Conservation (phyloP, 192 early-diverging fungal genomes). For the Jimgerdemannia lactiflua region DNA sequence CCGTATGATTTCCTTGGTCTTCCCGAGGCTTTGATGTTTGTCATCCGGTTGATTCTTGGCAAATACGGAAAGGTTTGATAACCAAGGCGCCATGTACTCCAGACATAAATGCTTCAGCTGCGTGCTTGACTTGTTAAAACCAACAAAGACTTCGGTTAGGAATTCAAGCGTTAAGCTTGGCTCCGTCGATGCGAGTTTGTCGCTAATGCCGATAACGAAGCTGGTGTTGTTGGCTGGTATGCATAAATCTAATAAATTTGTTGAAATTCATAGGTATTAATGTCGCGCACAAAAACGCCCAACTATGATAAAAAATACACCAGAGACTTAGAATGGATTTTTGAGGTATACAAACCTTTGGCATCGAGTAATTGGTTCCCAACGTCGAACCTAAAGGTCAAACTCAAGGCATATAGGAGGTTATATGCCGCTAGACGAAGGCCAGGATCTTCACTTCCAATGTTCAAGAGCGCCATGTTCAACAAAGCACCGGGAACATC, state of each 20-base stretch:
- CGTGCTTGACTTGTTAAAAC: slow-evolving; percentile 73
- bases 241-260: slow-evolving; percentile 58
- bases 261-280: too few relatives aligned
- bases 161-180: slow-evolving; percentile 87
- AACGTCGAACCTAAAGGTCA: slow-evolving; percentile 82
- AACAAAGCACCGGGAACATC: slow-evolving; percentile 92
- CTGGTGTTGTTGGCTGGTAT: slow-evolving; percentile 85
- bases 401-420: slow-evolving; percentile 79
- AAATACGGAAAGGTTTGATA: slow-evolving; percentile 72
- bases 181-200: slow-evolving; percentile 70
- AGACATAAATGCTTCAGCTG: slow-evolving; percentile 77
- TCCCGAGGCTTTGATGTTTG: slow-evolving; percentile 46
- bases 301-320: too few relatives aligned
- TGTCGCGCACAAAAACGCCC: too few relatives aligned
- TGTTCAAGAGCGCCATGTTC: slow-evolving; percentile 90
- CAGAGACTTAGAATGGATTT: too few relatives aligned
- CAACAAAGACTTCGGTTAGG: slow-evolving; percentile 79
- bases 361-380: slow-evolving; percentile 76
- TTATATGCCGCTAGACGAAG: slow-evolving; percentile 87
- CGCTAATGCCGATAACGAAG: slow-evolving; percentile 84
- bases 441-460: slow-evolving; percentile 77
- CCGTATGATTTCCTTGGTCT: slow-evolving; percentile 75
- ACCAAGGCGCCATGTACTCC: slow-evolving; percentile 91
- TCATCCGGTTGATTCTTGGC: slow-evolving; percentile 37
- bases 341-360: slow-evolving; percentile 37